A percentile compares a stretch with the other conserved stretches of the same genome.
Conservation (phyloP, 768 basidiomycete species). For the Exidia glandulosa region DNA sequence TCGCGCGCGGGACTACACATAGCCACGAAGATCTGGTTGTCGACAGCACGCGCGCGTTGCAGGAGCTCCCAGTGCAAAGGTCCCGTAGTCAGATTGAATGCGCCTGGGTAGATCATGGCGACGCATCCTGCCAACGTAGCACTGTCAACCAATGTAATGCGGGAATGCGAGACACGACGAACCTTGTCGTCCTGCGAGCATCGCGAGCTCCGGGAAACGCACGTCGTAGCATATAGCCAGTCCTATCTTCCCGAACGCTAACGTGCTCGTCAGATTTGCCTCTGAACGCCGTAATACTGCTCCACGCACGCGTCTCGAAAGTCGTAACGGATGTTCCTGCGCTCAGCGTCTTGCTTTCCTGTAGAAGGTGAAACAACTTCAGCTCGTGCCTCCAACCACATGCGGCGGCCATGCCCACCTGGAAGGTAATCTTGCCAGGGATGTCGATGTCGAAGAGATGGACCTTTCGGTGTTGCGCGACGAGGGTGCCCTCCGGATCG, state of each 20-base stretch:
- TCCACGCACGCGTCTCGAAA: conserved; percentile 70
- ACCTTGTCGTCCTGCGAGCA: conserved; percentile 84
- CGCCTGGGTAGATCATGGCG: conserved; percentile 82
- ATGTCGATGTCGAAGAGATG: conserved; percentile 98
- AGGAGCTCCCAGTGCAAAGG: conserved; percentile 94
- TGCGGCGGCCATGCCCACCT: conserved; percentile 54
- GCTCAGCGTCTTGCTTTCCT: conserved; percentile 85
- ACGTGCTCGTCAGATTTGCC: background rate
- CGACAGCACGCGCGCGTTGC: conserved; percentile 77
- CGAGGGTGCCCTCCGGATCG: conserved; percentile 64
- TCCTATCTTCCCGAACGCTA: conserved; percentile 95
- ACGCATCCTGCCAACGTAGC: conserved; percentile 62
- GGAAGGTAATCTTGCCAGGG: conserved; percentile 82
- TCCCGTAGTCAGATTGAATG: conserved; percentile 93
- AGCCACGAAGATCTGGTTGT: conserved; percentile 92
- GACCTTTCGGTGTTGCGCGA: conserved; percentile 85
- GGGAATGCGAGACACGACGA: conserved; percentile 7
- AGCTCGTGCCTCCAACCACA: background rate
- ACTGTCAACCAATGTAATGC: background rate
- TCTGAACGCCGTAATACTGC: background rate
- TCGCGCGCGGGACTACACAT: conserved; percentile 96
- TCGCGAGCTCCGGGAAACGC: conserved; percentile 87
- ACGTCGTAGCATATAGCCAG: conserved; percentile 96
- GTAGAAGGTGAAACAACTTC: background rate
- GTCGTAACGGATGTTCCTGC: conserved; percentile 63